A percentile compares a stretch with the other conserved stretches of the same genome.
phyloP scores from a whole-genome alignment of 148 eudicot genomes.

The Euryodendron excelsum region DNA sequence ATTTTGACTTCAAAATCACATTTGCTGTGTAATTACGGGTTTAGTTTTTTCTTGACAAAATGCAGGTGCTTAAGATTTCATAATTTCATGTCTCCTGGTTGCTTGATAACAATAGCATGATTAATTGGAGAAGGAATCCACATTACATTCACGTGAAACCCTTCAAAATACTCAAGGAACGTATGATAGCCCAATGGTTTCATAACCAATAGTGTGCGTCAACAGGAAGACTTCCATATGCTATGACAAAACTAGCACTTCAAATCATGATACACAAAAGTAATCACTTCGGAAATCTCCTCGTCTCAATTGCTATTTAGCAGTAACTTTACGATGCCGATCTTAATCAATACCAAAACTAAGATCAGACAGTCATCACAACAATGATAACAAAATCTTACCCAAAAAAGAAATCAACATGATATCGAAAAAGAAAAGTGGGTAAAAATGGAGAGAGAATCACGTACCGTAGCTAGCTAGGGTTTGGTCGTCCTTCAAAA shows the following conservation, averaged over 20 bases:
- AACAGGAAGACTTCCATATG: neutral
- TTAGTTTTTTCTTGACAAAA: neutral
- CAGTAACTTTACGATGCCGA: neutral
- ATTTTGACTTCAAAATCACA: neutral
- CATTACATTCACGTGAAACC: neutral
- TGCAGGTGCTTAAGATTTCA: neutral
- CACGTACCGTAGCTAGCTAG: slow-evolving; percentile 72
- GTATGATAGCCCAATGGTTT: neutral
- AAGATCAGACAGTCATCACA: neutral
- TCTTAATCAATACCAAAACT: neutral
- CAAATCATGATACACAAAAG: neutral
- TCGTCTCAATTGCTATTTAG: neutral
- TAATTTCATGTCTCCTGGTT: slow-evolving; percentile 6
- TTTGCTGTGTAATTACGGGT: neutral
- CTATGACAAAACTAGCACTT: neutral
- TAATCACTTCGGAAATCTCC: neutral
- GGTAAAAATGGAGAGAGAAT: neutral
- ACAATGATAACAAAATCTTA: neutral
- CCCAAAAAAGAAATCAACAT: neutral
- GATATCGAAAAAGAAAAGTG: neutral
- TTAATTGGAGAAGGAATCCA: neutral
- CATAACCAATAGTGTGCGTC: neutral
- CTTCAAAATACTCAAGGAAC: neutral
- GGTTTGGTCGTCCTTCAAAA: slow-evolving; percentile 88
- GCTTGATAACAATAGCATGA: neutral